These are phyloP conservation scores for Hordeum vulgare DNA, from an alignment of 176 grass and related monocot species.

Conservation along the genomic window MorexV3_pseudomolecules_assembly NC_058519.1:632996325-632996824, in stretches of 20 bases:
- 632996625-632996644: background rate
- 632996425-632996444: background rate
- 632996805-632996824: no score
- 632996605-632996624: background rate
- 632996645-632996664: background rate
- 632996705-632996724: background rate
- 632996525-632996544: slow-evolving; percentile 9
- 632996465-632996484: background rate
- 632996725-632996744: no score
- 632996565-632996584: background rate
- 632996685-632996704: background rate
- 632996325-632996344: background rate
- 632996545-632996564: background rate
- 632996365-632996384: background rate
- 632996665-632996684: background rate
- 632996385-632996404: background rate
- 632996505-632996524: background rate
- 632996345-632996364: background rate
- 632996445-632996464: background rate
- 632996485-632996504: background rate
- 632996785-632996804: no score
- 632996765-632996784: no score
- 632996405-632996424: background rate
- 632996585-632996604: background rate
- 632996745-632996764: no score